Percentiles rank a stretch among this genome's conserved stretches.
Conservation (phyloP, 257 asterid genomes). For the Cordia subcordata region DNA sequence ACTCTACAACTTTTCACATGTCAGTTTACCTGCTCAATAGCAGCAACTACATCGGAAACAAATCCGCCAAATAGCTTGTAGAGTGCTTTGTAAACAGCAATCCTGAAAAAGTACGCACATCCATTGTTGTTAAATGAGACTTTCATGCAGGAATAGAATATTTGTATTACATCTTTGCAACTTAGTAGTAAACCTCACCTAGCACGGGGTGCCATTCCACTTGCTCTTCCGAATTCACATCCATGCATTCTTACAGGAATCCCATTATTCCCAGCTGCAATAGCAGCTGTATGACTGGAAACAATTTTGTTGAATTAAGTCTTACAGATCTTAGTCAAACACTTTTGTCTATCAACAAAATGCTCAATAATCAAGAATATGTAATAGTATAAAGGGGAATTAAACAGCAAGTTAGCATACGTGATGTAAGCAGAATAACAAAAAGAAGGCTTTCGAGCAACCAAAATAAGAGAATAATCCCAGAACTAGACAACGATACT, state of each 20-base stretch:
- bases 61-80: conserved; percentile 94
- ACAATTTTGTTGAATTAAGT: background rate
- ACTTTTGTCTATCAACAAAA: no score
- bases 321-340: background rate
- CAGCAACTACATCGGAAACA: conserved; percentile 97
- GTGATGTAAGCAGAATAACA: no score
- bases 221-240: conserved; percentile 92
- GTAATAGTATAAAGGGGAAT: no score
- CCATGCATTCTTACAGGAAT: conserved; percentile 93
- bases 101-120: conserved; percentile 42
- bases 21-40: conserved; percentile 87
- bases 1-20: background rate
- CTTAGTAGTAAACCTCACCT: conserved; percentile 36
- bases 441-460: no score
- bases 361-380: no score
- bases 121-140: conserved; percentile 9
- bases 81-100: conserved; percentile 98
- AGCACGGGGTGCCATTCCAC: conserved; percentile 99
- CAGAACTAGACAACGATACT: no score
- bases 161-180: conserved; percentile 2
- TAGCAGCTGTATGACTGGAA: conserved; percentile 92
- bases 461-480: no score
- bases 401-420: no score
- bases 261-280: conserved; percentile 99
- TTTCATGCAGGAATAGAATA: conserved; percentile 6